phyloP scores from a whole-genome alignment of 202 grass and related monocot species.

The Digitaria exilis region DNA sequence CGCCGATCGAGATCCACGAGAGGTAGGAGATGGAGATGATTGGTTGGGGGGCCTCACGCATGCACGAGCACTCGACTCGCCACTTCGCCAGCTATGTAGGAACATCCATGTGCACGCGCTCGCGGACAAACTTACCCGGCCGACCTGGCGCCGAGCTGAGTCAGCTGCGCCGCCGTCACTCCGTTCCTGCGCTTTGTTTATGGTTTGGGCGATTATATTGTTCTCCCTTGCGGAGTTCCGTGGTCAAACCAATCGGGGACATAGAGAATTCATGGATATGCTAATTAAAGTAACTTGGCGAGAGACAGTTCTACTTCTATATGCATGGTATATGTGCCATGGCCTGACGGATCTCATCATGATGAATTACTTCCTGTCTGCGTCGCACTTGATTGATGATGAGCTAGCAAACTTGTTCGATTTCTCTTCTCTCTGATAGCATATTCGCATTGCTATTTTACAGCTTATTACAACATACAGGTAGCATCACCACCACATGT shows the following conservation, averaged over 20 bases:
- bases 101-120: slow-evolving; percentile 15
- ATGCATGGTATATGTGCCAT: neutral
- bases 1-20: neutral
- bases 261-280: neutral
- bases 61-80: neutral
- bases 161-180: neutral
- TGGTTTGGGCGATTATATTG: neutral
- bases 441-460: neutral
- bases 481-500: neutral
- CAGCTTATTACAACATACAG: neutral
- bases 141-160: neutral
- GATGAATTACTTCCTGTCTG: neutral
- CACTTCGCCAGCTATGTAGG: slow-evolving; percentile 21
- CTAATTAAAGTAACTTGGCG: neutral
- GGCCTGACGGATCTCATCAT: neutral
- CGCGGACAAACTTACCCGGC: neutral
- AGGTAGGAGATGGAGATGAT: neutral
- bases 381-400: neutral
- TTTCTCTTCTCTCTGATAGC: slow-evolving; percentile 1
- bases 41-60: too few relatives aligned
- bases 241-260: neutral
- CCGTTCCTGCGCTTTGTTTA: neutral
- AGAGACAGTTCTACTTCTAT: neutral
- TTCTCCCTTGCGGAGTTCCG: neutral
- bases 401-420: neutral